A percentile compares a stretch with the other conserved stretches of the same genome.
phyloP scores from a whole-genome alignment of 2,329 filamentous ascomycete species.

The Neofusicoccum cordaticola region DNA sequence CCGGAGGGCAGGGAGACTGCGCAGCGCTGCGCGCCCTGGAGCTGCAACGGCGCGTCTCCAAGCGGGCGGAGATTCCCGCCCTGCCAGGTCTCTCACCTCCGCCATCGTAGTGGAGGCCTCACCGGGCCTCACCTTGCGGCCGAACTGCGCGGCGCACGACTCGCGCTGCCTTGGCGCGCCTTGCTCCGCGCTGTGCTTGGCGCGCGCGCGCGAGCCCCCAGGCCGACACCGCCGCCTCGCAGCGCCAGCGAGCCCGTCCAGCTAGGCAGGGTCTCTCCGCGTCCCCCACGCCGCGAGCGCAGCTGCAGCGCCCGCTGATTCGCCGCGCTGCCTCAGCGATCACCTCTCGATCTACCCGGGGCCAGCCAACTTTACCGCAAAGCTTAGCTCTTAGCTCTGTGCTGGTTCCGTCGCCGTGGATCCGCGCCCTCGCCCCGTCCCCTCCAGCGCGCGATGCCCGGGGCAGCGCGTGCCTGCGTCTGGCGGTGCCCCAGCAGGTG shows the following conservation, averaged over 20 bases:
- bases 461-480: not conserved
- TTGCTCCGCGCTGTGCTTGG: not conserved
- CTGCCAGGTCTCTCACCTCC: not conserved
- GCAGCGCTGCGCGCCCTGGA: no score
- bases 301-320: not conserved
- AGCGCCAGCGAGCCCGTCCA: not conserved
- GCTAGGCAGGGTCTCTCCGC: no score
- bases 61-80: conserved; percentile 5
- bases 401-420: not conserved
- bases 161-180: conserved; percentile 7
- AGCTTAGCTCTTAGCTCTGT: conserved; percentile 10
- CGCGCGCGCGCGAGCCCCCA: not conserved
- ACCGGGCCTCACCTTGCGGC: not conserved
- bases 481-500: not conserved
- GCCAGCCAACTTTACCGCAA: conserved; percentile 7
- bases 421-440: conserved; percentile 1
- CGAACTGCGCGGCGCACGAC: not conserved
- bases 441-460: not conserved
- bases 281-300: not conserved
- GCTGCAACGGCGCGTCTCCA: not conserved
- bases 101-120: not conserved
- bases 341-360: conserved; percentile 11
- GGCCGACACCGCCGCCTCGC: not conserved
- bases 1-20: no score
- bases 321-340: conserved; percentile 2